Percentiles rank a stretch among this genome's conserved stretches.
Conservation (phyloP, 2,329 filamentous ascomycete species). For the Penicillium sp. region DNA sequence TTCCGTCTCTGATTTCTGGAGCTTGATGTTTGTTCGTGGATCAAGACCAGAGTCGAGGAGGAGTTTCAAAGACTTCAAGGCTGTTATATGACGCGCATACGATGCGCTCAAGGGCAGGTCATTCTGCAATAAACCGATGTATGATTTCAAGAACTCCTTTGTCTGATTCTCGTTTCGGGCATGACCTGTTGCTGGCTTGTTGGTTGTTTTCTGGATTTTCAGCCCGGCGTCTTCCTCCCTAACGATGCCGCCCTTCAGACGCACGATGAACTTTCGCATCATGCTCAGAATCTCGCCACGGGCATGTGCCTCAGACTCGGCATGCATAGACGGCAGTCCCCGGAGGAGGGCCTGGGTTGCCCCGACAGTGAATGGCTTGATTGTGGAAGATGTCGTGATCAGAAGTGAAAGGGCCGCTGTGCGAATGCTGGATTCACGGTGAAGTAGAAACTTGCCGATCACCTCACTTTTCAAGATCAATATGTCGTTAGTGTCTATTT, state of each 20-base stretch:
- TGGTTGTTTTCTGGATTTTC: slow-evolving; percentile 9
- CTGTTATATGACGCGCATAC: slow-evolving; percentile 85
- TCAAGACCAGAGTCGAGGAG: slow-evolving; percentile 72
- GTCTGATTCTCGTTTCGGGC: slow-evolving; percentile 54
- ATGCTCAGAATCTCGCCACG: slow-evolving; percentile 77
- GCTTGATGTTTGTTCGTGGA: slow-evolving; percentile 39
- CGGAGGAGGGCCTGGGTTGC: slow-evolving; percentile 64
- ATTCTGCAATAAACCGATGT: slow-evolving; percentile 67
- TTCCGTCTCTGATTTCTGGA: slow-evolving; percentile 52
- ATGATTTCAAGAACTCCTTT: slow-evolving; percentile 68
- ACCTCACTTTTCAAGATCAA: slow-evolving; percentile 38
- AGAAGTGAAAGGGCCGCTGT: slow-evolving; percentile 81
- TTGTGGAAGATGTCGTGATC: slow-evolving; percentile 72
- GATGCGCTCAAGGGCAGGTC: slow-evolving; percentile 81
- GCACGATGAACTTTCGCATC: slow-evolving; percentile 73
- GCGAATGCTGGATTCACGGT: slow-evolving; percentile 65
- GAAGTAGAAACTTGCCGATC: slow-evolving; percentile 41
- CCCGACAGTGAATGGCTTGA: slow-evolving; percentile 66
- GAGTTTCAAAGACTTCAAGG: slow-evolving; percentile 69
- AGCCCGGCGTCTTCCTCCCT: slow-evolving; percentile 31
- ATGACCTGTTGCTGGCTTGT: slow-evolving; percentile 27
- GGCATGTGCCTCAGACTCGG: slow-evolving; percentile 83
- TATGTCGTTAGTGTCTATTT: slow-evolving; percentile 13
- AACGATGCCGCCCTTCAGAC: slow-evolving; percentile 67
- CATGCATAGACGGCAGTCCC: slow-evolving; percentile 71